Base-by-base conservation (phyloP, 495 filamentous ascomycete genomes). In the Letharia lupina region DNA sequence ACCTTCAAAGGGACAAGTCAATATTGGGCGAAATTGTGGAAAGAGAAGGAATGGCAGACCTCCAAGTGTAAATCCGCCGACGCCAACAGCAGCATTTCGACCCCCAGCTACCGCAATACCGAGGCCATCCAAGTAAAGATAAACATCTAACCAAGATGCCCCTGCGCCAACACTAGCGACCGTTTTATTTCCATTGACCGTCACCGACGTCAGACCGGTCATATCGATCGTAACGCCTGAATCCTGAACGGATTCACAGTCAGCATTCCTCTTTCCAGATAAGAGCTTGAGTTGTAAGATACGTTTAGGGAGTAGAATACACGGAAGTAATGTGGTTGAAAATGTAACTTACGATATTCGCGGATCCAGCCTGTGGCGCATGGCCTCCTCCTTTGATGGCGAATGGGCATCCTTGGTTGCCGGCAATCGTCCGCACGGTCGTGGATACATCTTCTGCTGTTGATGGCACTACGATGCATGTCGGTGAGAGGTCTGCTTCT, bases 111-210 rank as follows among this genome's bases (percentile, higher is more conserved):
- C 79, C 8, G 77, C 75, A 44, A 81, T 75, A 44, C 75, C 74
- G 1, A 77, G 72, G 18, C 75, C 73, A 35, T 83, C 80, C 1
- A 86, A 77, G 18, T 69, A 67, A 12, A 60, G 42, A 33, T 81
- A 83, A 23, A 86, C 79, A 10, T 78, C 66, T n/a, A 77, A 78
- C 78, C 81, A 82, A 31, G 72, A 72, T 52, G 76, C 76, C 12
- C 83, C 83, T 11, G 78, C 72, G 1, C 81, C 82, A 23, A 61
- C 16, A 44, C 37, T 35, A 42, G 41, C 58, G 13, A 41, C 11
- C 1, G 10, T 61, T 42, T 61, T 40, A 23, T 61, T 18, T 9
- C 4, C 58, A 15, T 23, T 41, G 20, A 42, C 4, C 3, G 73
- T 76, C 63, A 84, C 73, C 48, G 77, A 72, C 57, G 80, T 73